These are phyloP conservation scores for Blepharisma japonicum DNA, from an alignment of 73 alveolate genomes.

Conservation along the genomic window DNA sequence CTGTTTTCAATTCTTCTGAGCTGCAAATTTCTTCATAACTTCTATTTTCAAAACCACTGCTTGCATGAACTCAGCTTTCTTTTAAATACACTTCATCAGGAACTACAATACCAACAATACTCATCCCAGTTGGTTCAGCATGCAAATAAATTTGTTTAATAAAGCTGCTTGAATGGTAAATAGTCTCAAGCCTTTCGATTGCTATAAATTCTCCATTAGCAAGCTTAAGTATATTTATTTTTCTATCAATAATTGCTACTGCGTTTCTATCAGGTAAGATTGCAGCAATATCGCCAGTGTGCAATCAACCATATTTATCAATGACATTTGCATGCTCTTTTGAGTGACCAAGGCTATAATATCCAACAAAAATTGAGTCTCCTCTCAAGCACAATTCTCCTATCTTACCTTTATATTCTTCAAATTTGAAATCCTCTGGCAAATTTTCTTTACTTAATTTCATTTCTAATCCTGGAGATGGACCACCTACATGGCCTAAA, in stretches of 20 bases:
- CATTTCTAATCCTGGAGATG: neutral
- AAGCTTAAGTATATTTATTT: conserved; percentile 66
- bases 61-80: neutral
- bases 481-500: neutral
- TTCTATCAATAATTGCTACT: conserved; percentile 82
- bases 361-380: conserved; percentile 52
- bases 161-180: conserved; percentile 35
- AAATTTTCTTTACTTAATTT: neutral
- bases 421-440: no score
- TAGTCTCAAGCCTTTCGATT: conserved; percentile 69
- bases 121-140: conserved; percentile 66
- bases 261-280: conserved; percentile 66
- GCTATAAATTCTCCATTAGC: conserved; percentile 76
- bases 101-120: conserved; percentile 74
- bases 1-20: neutral
- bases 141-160: conserved; percentile 56
- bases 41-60: neutral
- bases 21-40: neutral
- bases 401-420: no score
- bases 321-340: conserved; percentile 58
- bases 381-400: conserved; percentile 54
- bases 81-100: conserved; percentile 45
- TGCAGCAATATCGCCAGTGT: conserved; percentile 85
- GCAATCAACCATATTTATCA: conserved; percentile 84
- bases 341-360: conserved; percentile 45